A percentile compares a stretch with the other conserved stretches of the same genome.
Conservation (phyloP, 1,284 basidiomycete genomes). For the Fomitopsis pinicola region DNA sequence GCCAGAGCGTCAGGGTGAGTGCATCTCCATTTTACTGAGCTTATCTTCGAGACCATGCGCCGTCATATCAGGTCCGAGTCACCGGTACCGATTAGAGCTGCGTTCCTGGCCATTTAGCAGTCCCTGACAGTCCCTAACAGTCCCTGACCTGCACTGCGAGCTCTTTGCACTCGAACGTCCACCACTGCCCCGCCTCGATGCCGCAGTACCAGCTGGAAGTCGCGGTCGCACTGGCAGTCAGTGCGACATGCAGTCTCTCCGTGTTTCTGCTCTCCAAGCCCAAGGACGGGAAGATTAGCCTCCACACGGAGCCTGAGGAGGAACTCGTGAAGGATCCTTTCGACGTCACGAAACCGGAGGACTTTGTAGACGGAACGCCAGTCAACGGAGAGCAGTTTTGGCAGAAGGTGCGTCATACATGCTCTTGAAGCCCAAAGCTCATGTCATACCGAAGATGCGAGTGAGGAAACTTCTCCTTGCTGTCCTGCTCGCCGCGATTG, state of each 20-base stretch:
- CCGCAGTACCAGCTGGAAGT: constrained; percentile 57
- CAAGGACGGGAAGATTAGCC: constrained; percentile 50
- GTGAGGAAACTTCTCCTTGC: constrained; percentile 51
- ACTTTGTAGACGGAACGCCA: constrained; percentile 72
- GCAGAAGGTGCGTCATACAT: constrained; percentile 45
- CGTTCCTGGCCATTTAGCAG: too few relatives aligned
- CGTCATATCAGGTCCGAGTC: too few relatives aligned
- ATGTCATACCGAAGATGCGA: constrained; percentile 40
- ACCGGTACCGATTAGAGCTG: too few relatives aligned
- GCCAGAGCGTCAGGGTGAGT: too few relatives aligned
- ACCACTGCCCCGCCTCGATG: constrained; percentile 28
- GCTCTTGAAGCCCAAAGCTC: background rate
- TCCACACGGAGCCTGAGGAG: constrained; percentile 41
- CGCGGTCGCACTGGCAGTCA: constrained; percentile 42
- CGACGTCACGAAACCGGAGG: constrained; percentile 68
- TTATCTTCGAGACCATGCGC: too few relatives aligned
- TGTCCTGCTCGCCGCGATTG: constrained; percentile 38
- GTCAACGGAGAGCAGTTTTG: constrained; percentile 73
- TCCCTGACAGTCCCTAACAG: too few relatives aligned
- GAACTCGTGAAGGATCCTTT: constrained; percentile 60
- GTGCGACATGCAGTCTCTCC: constrained; percentile 40
- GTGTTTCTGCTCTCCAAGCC: constrained; percentile 37
- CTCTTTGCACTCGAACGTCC: background rate
- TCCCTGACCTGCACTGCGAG: too few relatives aligned
- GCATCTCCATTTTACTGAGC: too few relatives aligned